Evolutionary conservation across 2,329 filamentous ascomycete species (phyloP), one percentile per base, ranked within the genome.

Genomic region (Verticillium zaregamsianum): DNA sequence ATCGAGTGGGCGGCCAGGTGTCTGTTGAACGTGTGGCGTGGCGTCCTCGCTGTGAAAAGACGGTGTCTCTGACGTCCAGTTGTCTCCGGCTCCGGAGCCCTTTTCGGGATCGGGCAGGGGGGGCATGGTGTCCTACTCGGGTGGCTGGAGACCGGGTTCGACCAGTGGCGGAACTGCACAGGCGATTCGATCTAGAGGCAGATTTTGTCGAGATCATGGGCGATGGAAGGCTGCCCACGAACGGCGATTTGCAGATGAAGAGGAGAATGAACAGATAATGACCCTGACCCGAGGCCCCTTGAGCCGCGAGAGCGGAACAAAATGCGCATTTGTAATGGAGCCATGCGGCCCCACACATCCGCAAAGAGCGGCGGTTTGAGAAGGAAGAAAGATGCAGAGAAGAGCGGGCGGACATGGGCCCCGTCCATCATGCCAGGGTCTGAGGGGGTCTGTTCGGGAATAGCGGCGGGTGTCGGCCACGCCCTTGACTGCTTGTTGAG

Each of bases 61-160:
- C 14, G 45, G 45, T 23, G 61, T 59, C n/a, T 57, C 55, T 5
- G 59, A 57, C 15, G 49, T 66, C 39, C 57, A 60, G 54, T 57
- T 45, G 31, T 63, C 61, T 35, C 28, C 59, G 49, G 55, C 61
- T 56, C 58, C 37, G 61, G 61, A 57, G 45, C 55, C 61, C 35
- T 59, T 63, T 59, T 63, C 64, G 25, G 60, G 56, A 23, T 65
- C 61, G 25, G 59, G 45, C 20, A 20, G 7, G 32, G 62, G 33
- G 33, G 57, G 23, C 64, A 66, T 66, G 20, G 17, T 52, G 45
- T 52, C 45, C 25, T 20, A 52, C 8, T 14, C 45, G 45, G 45
- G 7, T 23, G 20, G 20, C 9, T 11, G 1, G 17, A 25, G 7
- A 23, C 20, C n/a, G 3, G 20, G 28, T 28, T 28, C 20, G 20